Conservation (phyloP, 1,139 yeast species). For the Debaryomyces robertsiae region DNA sequence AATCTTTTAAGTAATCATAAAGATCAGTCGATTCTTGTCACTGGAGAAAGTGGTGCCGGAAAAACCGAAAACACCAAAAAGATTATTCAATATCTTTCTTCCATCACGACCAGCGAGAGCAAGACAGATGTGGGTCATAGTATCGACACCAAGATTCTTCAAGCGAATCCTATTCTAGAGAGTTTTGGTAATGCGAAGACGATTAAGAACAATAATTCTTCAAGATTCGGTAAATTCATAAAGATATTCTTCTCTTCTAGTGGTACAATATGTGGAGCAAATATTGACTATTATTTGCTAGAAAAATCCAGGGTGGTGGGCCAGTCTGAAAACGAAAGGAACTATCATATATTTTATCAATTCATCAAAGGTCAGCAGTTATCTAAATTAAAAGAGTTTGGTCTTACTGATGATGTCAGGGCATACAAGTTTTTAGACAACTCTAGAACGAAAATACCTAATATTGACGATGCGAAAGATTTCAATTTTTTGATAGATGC, state of each 20-base stretch:
- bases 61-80: constrained; percentile 97
- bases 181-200: constrained; percentile 98
- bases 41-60: constrained; percentile 99
- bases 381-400: constrained; percentile 49
- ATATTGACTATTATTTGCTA: constrained; percentile 89
- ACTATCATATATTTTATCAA: constrained; percentile 92
- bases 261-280: constrained; percentile 81
- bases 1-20: constrained; percentile 69
- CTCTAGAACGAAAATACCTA: constrained; percentile 55
- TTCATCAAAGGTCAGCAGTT: constrained; percentile 67
- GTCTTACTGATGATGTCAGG: constrained; percentile 47
- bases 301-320: constrained; percentile 93
- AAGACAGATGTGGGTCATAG: constrained; percentile 21
- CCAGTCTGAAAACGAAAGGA: constrained; percentile 77
- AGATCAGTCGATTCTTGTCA: constrained; percentile 89
- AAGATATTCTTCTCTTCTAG: constrained; percentile 72
- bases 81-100: constrained; percentile 87
- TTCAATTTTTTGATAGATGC: constrained; percentile 64
- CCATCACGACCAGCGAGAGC: constrained; percentile 49
- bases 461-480: constrained; percentile 75
- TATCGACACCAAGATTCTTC: constrained; percentile 83
- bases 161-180: constrained; percentile 94
- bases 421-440: constrained; percentile 59
- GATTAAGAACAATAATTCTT: constrained; percentile 89
- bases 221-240: constrained; percentile 95